Base-by-base conservation (phyloP, 2,329 filamentous ascomycete species). In the Sarocladium strictum region DNA sequence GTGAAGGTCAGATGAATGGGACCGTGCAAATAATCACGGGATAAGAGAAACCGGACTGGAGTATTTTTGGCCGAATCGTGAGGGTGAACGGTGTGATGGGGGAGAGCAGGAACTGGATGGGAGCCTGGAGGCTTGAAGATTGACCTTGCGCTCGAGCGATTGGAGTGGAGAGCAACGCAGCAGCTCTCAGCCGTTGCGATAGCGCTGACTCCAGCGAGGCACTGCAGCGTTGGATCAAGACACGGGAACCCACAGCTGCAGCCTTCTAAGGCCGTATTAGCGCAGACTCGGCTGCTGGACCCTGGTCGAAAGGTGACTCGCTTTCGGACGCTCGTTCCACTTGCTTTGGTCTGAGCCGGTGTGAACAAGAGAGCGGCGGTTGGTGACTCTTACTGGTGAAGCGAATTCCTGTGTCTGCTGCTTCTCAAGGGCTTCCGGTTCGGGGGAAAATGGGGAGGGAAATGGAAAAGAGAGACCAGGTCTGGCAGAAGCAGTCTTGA, bases 201-300 rank as follows among this genome's bases (percentile, higher is more conserved):
- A 24, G 26, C 14, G 47, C 47, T 51, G 47, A 51, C 47, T 33
- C 26, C 47, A 49, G 26, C 19, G 26, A 27, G 12, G 23, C 15
- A 32, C 10, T 11, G 43, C 47, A 29, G 29, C 27, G 15, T 21
- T 27, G 24, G n/a, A 10, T 33, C 23, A 43, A 17, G 26, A 45
- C 40, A 38, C 35, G 40, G 40, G 15, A 49, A 49, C 43, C 43
- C 43, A 49, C 43, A 49, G 43, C 43, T 29, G 43, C 43, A 49
- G 43, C 43, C 26, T 32, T 35, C 26, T 29, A 51, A 29, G 23
- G 7, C 47, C n/a, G 26, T 51, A 9, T 32, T 51, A 51, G 47
- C 47, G 47, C 27, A 49, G 7, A 19, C 19, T 45, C 40, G 40
- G 40, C 10, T 26, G 40, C 14, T 35, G 26, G 19, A 51, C 17